Evolutionary conservation across 495 filamentous ascomycete genomes (phyloP), one percentile per base, ranked within the genome.

Genomic region (Aspergillus diversus): DNA sequence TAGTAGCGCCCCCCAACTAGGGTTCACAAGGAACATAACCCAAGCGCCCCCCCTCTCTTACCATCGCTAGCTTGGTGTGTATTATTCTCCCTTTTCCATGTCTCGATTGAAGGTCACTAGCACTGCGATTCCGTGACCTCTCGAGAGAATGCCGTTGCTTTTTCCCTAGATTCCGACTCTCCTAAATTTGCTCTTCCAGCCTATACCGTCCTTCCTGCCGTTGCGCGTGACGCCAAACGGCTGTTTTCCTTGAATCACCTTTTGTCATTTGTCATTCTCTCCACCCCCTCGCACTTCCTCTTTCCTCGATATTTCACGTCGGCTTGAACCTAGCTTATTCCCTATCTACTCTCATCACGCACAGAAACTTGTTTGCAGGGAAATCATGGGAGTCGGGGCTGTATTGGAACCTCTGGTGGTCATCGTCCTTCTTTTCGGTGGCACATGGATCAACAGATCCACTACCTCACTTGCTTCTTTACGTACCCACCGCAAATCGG

Each of bases 371-470:
- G 16, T 8, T 12, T 21, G 27, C 16, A 27, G n/a, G 4, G 27
- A n/a, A 31, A 73, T 33, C 61, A 85, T 85, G 83, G 84, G 84
- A 11, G 77, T 68, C 32, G 82, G 82, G 7, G 81, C 76, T 32
- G 63, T 86, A 48, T 63, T 84, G 37, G 84, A 87, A 60, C 84
- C 84, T 12, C 69, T 85, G 35, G 79, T 82, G 7, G 83, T 87
- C 13, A 71, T 87, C 42, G 73, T 77, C 4, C 75, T 87, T 15
- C 78, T 87, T n/a, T 81, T 86, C 61, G 83, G 83, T 58, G 84
- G 84, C 6, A 85, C 83, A 12, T 86, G 83, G 82, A 82, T 87
- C 57, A 87, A 87, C 56, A 73, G 84, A 27, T 71, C 77, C 9
- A 71, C 58, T 7, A 54, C 59, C 11, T 66, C 65, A 1, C 54